Evolutionary conservation across 2,329 filamentous ascomycete genomes (phyloP).

Genomic region (Cordyceps javanica): DNA sequence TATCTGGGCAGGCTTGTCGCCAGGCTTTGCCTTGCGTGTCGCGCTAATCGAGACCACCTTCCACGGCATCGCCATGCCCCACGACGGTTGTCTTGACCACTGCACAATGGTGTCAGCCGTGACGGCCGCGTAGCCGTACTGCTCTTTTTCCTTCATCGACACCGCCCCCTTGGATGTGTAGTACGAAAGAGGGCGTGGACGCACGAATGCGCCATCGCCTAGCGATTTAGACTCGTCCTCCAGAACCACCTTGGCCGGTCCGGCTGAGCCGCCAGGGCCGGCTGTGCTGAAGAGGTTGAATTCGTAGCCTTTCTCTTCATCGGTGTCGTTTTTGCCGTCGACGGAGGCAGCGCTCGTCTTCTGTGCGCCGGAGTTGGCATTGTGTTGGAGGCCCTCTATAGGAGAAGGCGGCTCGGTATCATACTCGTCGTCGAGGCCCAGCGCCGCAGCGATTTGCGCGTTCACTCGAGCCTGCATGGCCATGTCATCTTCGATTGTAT

Average conservation of each 20-base stretch:
- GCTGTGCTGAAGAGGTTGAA: constrained; percentile 52
- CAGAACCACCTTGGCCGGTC: constrained; percentile 44
- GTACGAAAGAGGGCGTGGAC: constrained; percentile 38
- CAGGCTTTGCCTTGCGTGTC: constrained; percentile 22
- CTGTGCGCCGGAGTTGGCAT: background rate
- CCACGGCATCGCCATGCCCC: constrained; percentile 58
- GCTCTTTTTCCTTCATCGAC: constrained; percentile 28
- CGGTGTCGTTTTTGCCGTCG: constrained; percentile 21
- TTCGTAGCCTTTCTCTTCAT: constrained; percentile 29
- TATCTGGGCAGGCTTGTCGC: constrained; percentile 9
- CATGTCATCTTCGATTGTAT: constrained; percentile 32
- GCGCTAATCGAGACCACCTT: constrained; percentile 41
- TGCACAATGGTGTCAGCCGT: constrained; percentile 44
- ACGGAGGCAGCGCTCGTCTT: constrained; percentile 11
- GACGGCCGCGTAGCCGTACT: constrained; percentile 43
- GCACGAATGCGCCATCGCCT: constrained; percentile 30
- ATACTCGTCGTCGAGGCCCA: constrained; percentile 31
- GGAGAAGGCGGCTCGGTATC: constrained; percentile 1
- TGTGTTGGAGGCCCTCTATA: background rate
- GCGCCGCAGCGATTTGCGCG: constrained; percentile 40
- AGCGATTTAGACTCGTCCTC: constrained; percentile 33
- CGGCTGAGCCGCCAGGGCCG: constrained; percentile 20
- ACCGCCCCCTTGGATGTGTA: constrained; percentile 42
- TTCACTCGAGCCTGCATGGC: constrained; percentile 39
- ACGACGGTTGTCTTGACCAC: constrained; percentile 38